Conservation (phyloP, 1,139 yeast species). For the Blastobotrys proliferans region DNA sequence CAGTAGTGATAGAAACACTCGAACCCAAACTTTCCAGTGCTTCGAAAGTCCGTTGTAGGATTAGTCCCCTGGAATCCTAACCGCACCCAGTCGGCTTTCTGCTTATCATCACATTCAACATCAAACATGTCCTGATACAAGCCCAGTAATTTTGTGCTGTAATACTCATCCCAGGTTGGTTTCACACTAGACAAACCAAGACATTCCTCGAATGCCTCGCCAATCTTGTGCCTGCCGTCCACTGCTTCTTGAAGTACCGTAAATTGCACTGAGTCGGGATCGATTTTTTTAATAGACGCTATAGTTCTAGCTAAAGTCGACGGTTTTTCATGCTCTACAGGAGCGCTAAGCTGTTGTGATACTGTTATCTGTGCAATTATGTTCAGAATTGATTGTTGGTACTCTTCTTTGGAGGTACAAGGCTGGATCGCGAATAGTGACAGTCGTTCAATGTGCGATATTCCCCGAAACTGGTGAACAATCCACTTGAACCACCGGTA, state of each 20-base stretch:
- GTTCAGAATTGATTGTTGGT: not conserved
- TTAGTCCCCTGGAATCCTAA: constrained; percentile 39
- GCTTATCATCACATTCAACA: too few species aligned
- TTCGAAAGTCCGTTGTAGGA: constrained; percentile 38
- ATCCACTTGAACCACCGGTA: constrained; percentile 10
- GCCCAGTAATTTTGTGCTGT: constrained; percentile 11
- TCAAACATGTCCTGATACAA: constrained; percentile 15
- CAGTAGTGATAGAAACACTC: constrained; percentile 27
- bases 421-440: constrained; percentile 5
- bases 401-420: not conserved
- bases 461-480: constrained; percentile 3
- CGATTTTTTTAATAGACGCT: constrained; percentile 5
- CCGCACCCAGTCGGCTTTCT: constrained; percentile 37
- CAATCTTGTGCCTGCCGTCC: not conserved
- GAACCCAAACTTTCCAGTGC: constrained; percentile 36
- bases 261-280: not conserved
- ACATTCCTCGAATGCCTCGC: not conserved
- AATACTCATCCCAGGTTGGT: constrained; percentile 16
- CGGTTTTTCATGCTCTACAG: not conserved
- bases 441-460: constrained; percentile 9
- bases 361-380: not conserved
- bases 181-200: not conserved
- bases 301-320: not conserved
- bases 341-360: not conserved
- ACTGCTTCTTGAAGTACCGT: not conserved